phyloP scores from a whole-genome alignment of 2,329 filamentous ascomycete species.

The Hypoxylon sp. region DNA sequence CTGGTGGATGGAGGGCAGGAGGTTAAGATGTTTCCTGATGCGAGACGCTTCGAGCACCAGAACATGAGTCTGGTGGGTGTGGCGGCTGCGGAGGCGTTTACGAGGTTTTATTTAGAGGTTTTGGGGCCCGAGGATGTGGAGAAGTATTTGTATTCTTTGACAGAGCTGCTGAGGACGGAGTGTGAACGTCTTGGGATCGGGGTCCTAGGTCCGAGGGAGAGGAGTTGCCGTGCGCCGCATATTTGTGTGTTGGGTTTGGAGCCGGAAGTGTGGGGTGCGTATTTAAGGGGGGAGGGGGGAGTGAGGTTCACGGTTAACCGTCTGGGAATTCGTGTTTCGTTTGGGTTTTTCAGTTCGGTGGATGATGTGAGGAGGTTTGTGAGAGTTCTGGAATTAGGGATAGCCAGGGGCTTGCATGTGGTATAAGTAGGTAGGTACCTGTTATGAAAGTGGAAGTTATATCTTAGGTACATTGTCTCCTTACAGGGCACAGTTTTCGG shows the following conservation, averaged over 20 bases:
- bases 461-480: too few species aligned
- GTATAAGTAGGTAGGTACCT: too few species aligned
- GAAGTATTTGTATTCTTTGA: slow-evolving; percentile 46
- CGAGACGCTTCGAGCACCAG: slow-evolving; percentile 51
- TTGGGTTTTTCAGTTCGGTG: slow-evolving; percentile 48
- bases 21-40: slow-evolving; percentile 44
- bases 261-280: slow-evolving; percentile 41
- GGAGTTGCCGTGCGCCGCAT: slow-evolving; percentile 48
- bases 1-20: slow-evolving; percentile 35
- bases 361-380: slow-evolving; percentile 44
- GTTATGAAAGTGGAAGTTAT: too few species aligned
- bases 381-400: slow-evolving; percentile 20
- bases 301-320: slow-evolving; percentile 46
- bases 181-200: slow-evolving; percentile 43
- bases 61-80: slow-evolving; percentile 49
- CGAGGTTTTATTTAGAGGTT: slow-evolving; percentile 48
- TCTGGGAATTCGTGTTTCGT: slow-evolving; percentile 48
- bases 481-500: too few species aligned
- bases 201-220: slow-evolving; percentile 43
- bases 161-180: slow-evolving; percentile 41
- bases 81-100: slow-evolving; percentile 46
- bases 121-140: slow-evolving; percentile 47
- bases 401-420: slow-evolving; percentile 23
- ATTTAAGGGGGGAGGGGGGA: slow-evolving; percentile 33
- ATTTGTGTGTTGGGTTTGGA: slow-evolving; percentile 49